Conservation (phyloP, 257 asterid genomes). For the Lavandula angustifolia region DNA sequence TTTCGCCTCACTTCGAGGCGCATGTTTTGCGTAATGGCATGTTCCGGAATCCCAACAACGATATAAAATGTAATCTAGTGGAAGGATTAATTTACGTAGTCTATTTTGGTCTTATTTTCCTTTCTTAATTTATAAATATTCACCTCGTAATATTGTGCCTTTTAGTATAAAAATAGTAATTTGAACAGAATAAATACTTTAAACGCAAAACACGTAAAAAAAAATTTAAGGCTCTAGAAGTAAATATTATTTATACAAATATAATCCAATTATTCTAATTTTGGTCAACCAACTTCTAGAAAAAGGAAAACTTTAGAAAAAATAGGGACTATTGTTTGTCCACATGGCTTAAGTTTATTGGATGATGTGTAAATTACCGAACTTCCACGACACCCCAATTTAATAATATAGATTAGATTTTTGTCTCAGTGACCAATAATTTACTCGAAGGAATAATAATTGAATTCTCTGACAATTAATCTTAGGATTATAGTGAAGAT, state of each 20-base stretch:
- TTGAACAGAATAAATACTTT: no score
- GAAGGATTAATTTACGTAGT: no score
- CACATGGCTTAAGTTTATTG: no score
- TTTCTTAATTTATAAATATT: neutral
- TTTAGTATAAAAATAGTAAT: neutral
- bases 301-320: neutral
- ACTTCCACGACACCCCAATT: no score
- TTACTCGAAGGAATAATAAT: no score
- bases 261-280: neutral
- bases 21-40: conserved; percentile 49
- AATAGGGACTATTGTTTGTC: no score
- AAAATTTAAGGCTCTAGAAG: conserved; percentile 4
- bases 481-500: no score
- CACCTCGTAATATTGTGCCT: neutral
- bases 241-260: neutral
- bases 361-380: no score
- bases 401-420: no score
- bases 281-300: conserved; percentile 27
- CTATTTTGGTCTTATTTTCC: neutral
- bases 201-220: no score
- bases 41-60: conserved; percentile 25
- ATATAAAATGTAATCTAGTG: neutral
- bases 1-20: conserved; percentile 45
- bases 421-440: no score
- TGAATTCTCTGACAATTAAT: no score